Evolutionary conservation across 768 basidiomycete genomes (phyloP), one percentile per base, ranked within the genome.

Genomic region (Trametes elegans): DNA sequence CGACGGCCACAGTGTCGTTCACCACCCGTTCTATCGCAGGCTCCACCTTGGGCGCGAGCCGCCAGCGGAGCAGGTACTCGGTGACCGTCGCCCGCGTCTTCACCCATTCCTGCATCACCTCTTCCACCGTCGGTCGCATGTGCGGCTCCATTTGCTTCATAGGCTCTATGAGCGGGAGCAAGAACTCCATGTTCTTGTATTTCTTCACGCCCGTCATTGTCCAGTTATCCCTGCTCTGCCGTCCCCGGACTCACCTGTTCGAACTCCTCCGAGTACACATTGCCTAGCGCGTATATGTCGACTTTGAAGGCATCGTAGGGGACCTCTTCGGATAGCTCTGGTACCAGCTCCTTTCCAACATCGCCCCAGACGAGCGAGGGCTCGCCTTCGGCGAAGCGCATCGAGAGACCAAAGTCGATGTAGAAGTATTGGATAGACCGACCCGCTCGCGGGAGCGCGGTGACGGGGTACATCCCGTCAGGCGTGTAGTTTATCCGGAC

Each of bases 371-470:
- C 58, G 1, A 57, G 29, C 0, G 53, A 47, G 4, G 55, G 31
- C 18, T 45, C 49, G 59, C 62, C 57, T 4, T 19, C 34, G 1
- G 36, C n/a, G 34, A 65, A 64, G 5, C 63, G 57, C 48, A 57
- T 40, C 1, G 60, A 64, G 8, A 62, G 46, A 0, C 60, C 62
- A 38, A 63, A 66, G 52, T 66, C 62, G 47, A 66, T 55, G 42
- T 60, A 58, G 57, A 49, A 62, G 50, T 66, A 62, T 7, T 70
- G 67, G 7, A 76, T 73, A 5, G 73, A 66, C 38, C 69, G 58
- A 28, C 70, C 66, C n/a, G 68, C 69, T 24, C 73, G 66, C 3
- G 69, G 58, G 9, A 71, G 57, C 0, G 71, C 69, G 14, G 48
- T 40, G 13, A 73, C 46, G 2, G 62, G 55, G 0, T 67, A 62